Evolutionary conservation across 306 rosid species (phyloP), one percentile per base, ranked within the genome.

Genomic region (Betula pendula): DNA sequence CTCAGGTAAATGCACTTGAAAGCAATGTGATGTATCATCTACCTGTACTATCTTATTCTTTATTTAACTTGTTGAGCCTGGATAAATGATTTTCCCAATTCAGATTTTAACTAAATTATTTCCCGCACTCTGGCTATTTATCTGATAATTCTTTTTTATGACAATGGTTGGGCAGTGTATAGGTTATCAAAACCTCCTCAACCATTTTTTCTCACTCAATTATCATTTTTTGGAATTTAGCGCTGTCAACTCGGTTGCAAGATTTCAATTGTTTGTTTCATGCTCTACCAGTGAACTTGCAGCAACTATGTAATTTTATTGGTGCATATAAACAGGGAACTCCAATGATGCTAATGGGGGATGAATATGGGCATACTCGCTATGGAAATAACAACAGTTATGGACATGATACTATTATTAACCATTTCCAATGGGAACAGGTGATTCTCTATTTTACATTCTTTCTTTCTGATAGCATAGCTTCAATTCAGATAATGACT

Each of bases 271-370:
- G 68, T 70, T 66, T 47, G 77, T 77, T 70, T 74, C 56, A 47
- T 75, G 77, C 66, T 58, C 66, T 58, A 47, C 81, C 75, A 38
- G 71, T 33, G 69, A 71, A 70, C 55, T 73, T 66, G 27, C 76
- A 53, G 58, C 51, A 74, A 65, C 56, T 19, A 84, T 71, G 53
- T 72, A 67, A 35, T 48, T 74, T 48, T 83, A 70, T 85, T 35
- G 47, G 68, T 88, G 79, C 71, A 77, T 86, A 72, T 69, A 48
- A 58, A 71, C 84, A 95, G 99, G 99, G 99, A 74, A 83, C 89
- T 24, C 99, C 98, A 22, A 95, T 95, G 99, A 92, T 92, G 99
- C 81, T 90, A 73, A 95, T 95, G 99, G 97, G 97, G 53, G 99
- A 95, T 84, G 99, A 95, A 81, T 95, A 95, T 70, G 97, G 89